Percentiles rank a stretch among this genome's conserved stretches.
Evolutionary conservation across 495 filamentous ascomycete genomes (phyloP).

Genomic region (Daldinia childiae): DNA sequence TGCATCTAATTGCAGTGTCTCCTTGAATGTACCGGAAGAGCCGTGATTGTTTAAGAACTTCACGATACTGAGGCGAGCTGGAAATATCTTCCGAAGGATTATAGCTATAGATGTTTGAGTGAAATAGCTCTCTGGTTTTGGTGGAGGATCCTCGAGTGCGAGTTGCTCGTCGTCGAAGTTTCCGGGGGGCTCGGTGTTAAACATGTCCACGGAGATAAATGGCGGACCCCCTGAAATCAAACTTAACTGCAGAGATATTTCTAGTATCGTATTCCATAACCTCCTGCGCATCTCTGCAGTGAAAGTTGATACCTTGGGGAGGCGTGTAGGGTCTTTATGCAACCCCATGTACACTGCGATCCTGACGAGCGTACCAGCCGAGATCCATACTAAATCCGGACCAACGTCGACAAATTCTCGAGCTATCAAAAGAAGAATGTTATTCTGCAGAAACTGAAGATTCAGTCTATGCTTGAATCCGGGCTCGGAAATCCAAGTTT

Average conservation of each 20-base stretch:
- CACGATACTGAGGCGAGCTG: conserved; percentile 49
- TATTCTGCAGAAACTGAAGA: conserved; percentile 64
- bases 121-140: conserved; percentile 37
- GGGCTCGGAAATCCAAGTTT: conserved; percentile 67
- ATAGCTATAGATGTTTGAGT: conserved; percentile 54
- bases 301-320: conserved; percentile 56
- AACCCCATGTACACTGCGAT: conserved; percentile 70
- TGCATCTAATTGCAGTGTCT: conserved; percentile 51
- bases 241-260: conserved; percentile 62
- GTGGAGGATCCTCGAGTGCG: conserved; percentile 34
- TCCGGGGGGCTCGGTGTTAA: conserved; percentile 59
- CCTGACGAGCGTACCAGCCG: conserved; percentile 65
- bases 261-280: conserved; percentile 72
- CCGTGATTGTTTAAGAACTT: conserved; percentile 51
- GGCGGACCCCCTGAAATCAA: conserved; percentile 63
- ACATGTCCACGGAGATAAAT: conserved; percentile 52
- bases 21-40: conserved; percentile 45
- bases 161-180: conserved; percentile 61
- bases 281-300: conserved; percentile 72
- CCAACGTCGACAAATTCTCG: conserved; percentile 64
- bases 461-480: conserved; percentile 63
- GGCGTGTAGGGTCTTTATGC: conserved; percentile 63
- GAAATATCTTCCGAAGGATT: conserved; percentile 49
- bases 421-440: conserved; percentile 69
- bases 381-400: conserved; percentile 67